Evolutionary conservation across 2,329 filamentous ascomycete genomes (phyloP), one percentile per base, ranked within the genome.

Genomic region (Curvularia verruculosa): DNA sequence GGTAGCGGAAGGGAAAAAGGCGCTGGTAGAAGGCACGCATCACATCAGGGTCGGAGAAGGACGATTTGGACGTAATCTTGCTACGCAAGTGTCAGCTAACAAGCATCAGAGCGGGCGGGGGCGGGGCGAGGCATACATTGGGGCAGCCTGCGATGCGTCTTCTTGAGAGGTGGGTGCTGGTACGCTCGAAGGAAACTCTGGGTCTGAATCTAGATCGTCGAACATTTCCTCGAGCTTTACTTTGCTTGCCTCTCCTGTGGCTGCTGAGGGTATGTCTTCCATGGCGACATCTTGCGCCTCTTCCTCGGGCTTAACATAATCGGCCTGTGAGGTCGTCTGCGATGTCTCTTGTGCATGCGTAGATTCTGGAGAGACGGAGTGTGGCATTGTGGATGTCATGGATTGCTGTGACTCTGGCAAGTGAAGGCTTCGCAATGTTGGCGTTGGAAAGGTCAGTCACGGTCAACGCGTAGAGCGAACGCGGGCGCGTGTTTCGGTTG

Each of bases 1-100:
- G 87, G 60, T 91, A 89, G 58, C 93, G 87, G 83, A 96, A 99
- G 4, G 95, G 95, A 69, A 98, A 98, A 36, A 99, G 83, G 46
- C 95, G 91, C 73, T 96, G 91, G 75, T 99, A 99, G 80, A 97
- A 99, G 63, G 89, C 91, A 68, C 90, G 87, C 87, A 98, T 92
- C 10, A 96, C 85, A 71, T 93, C 91, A 1, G 91, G 87, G 66
- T 96, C 91, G 37, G 87, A 90, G 40, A 68, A 77, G 40, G 77
- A 76, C 7, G 78, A 75, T 28, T 76, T 71, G 18, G 76, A 84
- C 34, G 76, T 62, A 57, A 65, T 68, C 47, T 69, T 74, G 56
- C 74, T 73, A 58, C 36, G 12, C 5, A 9, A 5, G 7, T 59
- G 59, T 70, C 34, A 72, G 67, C 47, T 18, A 41, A 10, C 2